These are phyloP conservation scores for Russula sp. DNA, from an alignment of 768 basidiomycete genomes.

Conservation along the genomic window DNA sequence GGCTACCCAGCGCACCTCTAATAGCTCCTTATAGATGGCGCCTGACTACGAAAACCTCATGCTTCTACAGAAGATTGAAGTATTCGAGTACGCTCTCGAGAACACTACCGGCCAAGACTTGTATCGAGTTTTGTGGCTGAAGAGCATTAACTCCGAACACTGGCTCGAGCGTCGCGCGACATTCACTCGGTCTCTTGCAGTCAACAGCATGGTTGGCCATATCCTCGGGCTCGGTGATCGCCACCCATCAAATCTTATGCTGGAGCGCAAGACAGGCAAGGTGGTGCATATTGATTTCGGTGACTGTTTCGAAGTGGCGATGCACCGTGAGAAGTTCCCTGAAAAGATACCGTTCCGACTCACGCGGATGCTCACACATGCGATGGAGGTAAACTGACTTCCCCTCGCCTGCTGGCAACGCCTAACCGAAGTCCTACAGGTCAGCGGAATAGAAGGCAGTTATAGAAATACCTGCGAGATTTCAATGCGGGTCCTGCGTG, in stretches of 20 bases:
- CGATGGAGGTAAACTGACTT: constrained; percentile 78
- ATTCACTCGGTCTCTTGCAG: constrained; percentile 91
- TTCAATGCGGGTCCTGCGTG: constrained; percentile 93
- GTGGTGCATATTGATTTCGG: constrained; percentile 97
- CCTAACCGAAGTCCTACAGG: constrained; percentile 43
- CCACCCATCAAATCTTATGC: constrained; percentile 90
- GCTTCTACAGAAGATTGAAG: constrained; percentile 95
- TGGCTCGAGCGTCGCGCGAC: constrained; percentile 96
- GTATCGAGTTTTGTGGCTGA: constrained; percentile 95
- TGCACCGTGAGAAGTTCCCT: constrained; percentile 98
- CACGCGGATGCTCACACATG: constrained; percentile 96
- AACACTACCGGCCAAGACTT: constrained; percentile 98
- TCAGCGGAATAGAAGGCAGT: constrained; percentile 96
- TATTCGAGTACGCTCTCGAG: constrained; percentile 97
- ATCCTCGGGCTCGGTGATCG: constrained; percentile 97
- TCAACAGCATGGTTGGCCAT: constrained; percentile 98
- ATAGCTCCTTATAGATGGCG: constrained; percentile 69
- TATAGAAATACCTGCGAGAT: constrained; percentile 95
- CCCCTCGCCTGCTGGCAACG: neutral
- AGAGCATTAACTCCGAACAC: constrained; percentile 91
- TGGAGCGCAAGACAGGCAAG: constrained; percentile 88
- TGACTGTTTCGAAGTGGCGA: constrained; percentile 97
- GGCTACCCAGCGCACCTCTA: neutral
- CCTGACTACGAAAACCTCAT: constrained; percentile 96
- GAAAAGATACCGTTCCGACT: constrained; percentile 98